Percentiles rank a stretch among this genome's conserved stretches.
These are phyloP conservation scores for Cucumis cinereus DNA, from an alignment of 306 rosid genomes.

Conservation along the genomic window DNA sequence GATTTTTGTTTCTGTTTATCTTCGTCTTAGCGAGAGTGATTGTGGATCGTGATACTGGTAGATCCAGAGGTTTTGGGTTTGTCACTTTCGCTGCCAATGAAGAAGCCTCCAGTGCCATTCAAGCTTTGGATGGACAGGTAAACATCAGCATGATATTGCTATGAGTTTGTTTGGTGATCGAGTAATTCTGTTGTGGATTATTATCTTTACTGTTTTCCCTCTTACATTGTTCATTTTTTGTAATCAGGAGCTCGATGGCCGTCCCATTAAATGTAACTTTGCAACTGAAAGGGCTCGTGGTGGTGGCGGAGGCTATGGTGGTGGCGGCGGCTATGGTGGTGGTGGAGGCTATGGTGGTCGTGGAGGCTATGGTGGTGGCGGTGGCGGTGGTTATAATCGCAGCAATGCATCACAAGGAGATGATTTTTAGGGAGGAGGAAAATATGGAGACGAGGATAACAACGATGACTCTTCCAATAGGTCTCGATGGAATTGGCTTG, in stretches of 20 bases:
- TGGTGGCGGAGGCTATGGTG: slow-evolving; percentile 13
- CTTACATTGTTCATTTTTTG: neutral
- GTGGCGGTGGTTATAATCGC: too few species aligned
- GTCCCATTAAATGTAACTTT: slow-evolving; percentile 51
- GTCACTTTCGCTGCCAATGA: slow-evolving; percentile 49
- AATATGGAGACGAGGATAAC: too few species aligned
- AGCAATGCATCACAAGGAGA: too few species aligned
- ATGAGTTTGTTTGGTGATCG: neutral
- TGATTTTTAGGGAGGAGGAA: too few species aligned
- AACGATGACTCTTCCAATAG: slow-evolving; percentile 29
- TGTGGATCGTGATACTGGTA: slow-evolving; percentile 66
- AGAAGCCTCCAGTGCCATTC: slow-evolving; percentile 82
- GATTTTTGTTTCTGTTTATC: neutral
- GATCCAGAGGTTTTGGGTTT: slow-evolving; percentile 90
- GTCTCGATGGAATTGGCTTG: slow-evolving; percentile 24
- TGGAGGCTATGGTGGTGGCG: slow-evolving; percentile 6
- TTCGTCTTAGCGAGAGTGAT: slow-evolving; percentile 53
- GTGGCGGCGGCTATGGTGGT: slow-evolving; percentile 11
- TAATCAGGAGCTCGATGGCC: slow-evolving; percentile 78
- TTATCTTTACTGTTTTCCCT: neutral
- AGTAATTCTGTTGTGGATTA: neutral
- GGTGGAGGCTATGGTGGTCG: slow-evolving; percentile 12
- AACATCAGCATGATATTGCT: neutral
- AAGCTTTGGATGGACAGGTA: slow-evolving; percentile 88
- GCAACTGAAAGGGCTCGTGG: slow-evolving; percentile 58